A percentile compares a stretch with the other conserved stretches of the same genome.
Conservation (phyloP, 2,329 filamentous ascomycete genomes). For the Aspergillus persii region DNA sequence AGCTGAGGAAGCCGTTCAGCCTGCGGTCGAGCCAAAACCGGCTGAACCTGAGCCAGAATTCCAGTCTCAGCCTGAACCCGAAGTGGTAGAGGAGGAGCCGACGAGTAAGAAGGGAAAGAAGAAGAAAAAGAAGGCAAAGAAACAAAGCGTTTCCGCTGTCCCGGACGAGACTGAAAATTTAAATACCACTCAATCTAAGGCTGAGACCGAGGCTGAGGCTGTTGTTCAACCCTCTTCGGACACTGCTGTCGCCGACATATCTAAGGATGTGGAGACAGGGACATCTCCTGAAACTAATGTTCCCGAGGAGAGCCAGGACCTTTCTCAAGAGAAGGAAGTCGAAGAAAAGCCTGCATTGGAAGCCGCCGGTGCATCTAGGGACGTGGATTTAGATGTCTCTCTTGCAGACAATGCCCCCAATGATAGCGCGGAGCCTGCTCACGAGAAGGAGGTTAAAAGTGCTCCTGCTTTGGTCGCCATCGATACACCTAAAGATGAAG, state of each 20-base stretch:
- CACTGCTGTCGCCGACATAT: background rate
- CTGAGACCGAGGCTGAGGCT: background rate
- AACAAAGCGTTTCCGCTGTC: constrained; percentile 8
- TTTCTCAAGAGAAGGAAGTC: background rate
- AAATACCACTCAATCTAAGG: background rate
- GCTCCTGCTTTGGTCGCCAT: background rate
- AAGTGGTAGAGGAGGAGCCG: constrained; percentile 10
- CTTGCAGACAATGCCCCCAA: too few relatives aligned
- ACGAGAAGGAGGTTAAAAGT: background rate
- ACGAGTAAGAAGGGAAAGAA: constrained; percentile 19
- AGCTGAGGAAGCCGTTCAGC: constrained; percentile 21
- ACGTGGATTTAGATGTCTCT: too few relatives aligned
- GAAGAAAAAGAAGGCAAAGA: constrained; percentile 22
- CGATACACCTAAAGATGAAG: background rate
- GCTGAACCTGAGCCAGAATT: background rate
- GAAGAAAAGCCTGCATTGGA: background rate
- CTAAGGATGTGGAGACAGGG: background rate
- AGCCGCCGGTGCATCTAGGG: too few relatives aligned
- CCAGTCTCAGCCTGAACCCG: constrained; percentile 7
- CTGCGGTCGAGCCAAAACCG: constrained; percentile 13
- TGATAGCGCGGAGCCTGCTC: too few relatives aligned
- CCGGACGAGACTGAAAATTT: background rate
- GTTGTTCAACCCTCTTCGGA: constrained; percentile 2
- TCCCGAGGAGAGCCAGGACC: background rate
- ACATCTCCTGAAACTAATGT: background rate